Base-by-base conservation (phyloP, 805 yeast species). In the Candida michaelii region DNA sequence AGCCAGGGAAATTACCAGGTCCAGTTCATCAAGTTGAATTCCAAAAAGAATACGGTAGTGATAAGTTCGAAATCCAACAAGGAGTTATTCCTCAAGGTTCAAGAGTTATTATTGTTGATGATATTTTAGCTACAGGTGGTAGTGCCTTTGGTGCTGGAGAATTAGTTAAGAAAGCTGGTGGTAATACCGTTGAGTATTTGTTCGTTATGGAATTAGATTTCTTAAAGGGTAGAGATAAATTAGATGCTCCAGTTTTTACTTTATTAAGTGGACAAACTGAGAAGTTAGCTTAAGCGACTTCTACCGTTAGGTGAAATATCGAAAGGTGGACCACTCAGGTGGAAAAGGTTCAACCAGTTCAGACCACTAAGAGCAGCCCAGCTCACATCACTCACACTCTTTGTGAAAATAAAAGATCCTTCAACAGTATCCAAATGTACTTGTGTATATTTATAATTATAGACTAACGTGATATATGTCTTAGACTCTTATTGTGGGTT, bases 81-180 rank as follows among this genome's bases (percentile, higher is more conserved):
- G 90, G 78, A 43, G 80, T 91, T 27, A 80, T 93, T 52, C 84
- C 88, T 51, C 74, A 76, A 48, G 95, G 91, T 29, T 77, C 95
- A 36, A 85, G 77, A 45, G 93, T 93, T 21, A 71, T 91, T 29
- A 77, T 93, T 51, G 95, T 93, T 29, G 99, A 93, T 66, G 99
- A 93, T 60, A 89, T 93, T 56, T 85, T 93, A 62, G 99, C 99
- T 38, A 93, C 99, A 29, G 98, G 98, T 49, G 99, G 99, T 30
- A 85, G 95, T 54, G 99, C 99, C 18, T 68, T 71, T 43, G 97
- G 95, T 46, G 98, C 98, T 31, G 97, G 96, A 46, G 84, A 88
- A 58, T 76, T 93, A 51, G 85, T 89, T 39, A 51, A 53, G 40
- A 69, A 76, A 63, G 74, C 82, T 47, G 81, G 82, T 43, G 96